Percentiles rank a stretch among this genome's conserved stretches.
Conservation (phyloP, 352 stramenopile species). For the Phytopythium vexans region DNA sequence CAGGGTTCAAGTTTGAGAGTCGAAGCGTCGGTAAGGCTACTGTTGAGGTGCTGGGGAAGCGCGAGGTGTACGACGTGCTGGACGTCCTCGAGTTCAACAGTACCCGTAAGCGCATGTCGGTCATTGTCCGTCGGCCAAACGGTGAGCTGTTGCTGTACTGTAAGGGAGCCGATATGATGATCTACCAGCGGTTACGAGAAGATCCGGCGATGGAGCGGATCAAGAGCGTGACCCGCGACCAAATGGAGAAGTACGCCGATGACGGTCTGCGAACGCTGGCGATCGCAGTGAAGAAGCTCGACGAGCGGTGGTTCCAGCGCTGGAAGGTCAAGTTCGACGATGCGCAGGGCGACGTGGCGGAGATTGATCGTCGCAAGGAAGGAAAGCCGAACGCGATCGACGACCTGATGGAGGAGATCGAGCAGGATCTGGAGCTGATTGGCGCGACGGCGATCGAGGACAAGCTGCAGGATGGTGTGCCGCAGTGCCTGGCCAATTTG, state of each 20-base stretch:
- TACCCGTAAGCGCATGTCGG: slow-evolving; percentile 75
- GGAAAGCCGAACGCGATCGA: slow-evolving; percentile 73
- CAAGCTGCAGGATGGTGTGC: slow-evolving; percentile 90
- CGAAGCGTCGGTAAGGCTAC: slow-evolving; percentile 48
- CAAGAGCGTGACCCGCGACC: slow-evolving; percentile 58
- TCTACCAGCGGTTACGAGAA: slow-evolving; percentile 78
- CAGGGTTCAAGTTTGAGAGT: slow-evolving; percentile 68
- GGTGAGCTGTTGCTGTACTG: slow-evolving; percentile 65
- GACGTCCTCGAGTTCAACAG: slow-evolving; percentile 82
- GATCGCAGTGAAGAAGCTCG: slow-evolving; percentile 67
- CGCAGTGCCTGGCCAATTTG: slow-evolving; percentile 77
- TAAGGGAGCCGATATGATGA: slow-evolving; percentile 94
- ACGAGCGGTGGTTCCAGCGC: slow-evolving; percentile 61
- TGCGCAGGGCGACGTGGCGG: slow-evolving; percentile 52
- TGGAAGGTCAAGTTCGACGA: slow-evolving; percentile 80
- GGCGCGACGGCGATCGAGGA: slow-evolving; percentile 92
- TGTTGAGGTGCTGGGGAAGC: slow-evolving; percentile 46
- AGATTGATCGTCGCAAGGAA: slow-evolving; percentile 83
- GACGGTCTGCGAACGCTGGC: slow-evolving; percentile 84
- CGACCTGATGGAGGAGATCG: slow-evolving; percentile 80
- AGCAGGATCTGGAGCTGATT: slow-evolving; percentile 77
- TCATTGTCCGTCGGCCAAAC: slow-evolving; percentile 52
- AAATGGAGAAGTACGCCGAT: slow-evolving; percentile 83
- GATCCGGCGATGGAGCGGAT: slow-evolving; percentile 43
- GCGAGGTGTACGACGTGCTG: slow-evolving; percentile 52